Evolutionary conservation across 116 monocot genomes (phyloP), one percentile per base, ranked within the genome.

Genomic region (Papilionanthe hybrid): DNA sequence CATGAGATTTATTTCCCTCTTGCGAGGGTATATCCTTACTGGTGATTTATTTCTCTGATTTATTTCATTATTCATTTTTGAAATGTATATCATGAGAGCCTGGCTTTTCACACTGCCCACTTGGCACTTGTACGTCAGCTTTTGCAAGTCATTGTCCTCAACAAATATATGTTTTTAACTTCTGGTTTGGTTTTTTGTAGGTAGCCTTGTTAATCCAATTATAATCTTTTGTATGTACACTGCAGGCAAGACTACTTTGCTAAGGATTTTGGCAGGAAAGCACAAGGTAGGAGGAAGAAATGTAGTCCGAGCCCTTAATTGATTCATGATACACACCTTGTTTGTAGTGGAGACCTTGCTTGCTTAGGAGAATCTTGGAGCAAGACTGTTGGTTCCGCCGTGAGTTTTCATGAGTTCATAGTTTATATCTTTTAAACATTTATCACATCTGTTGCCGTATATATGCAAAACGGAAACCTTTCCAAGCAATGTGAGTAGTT

Each of bases 271-370:
- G 78, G 98, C 94, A 0, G 98, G 98, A 19, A 98, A 98, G 65
- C 98, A 98, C 80, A 94, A 94, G 98, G 98, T 98, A 57, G 98
- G 98, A 76, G 98, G 98, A 84, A 88, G 87, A 79, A 90, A 98
- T 81, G 94, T 94, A 1, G 93, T 98, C 23, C 78, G 89, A 32
- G 93, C 94, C 58, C 93, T 94, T 13, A 85, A 88, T 71, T 63
- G 77, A 67, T 98, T 79, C 98, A 98, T 79, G 98, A 98, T 75
- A 94, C 93, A 28, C 90, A 87, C 27, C 90, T 98, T n/a, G 94
- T 98, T 20, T 98, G 98, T 41, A 86, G 78, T 42, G 98, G 98
- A 58, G 90, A 98, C 9, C 94, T 98, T 60, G 87, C 93, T 22
- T 94, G 93, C 72, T 77, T 98, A 7, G 98, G 98, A 28, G 94